Conservation (phyloP, 2,329 filamentous ascomycete species). For the Elsinoe perseae region DNA sequence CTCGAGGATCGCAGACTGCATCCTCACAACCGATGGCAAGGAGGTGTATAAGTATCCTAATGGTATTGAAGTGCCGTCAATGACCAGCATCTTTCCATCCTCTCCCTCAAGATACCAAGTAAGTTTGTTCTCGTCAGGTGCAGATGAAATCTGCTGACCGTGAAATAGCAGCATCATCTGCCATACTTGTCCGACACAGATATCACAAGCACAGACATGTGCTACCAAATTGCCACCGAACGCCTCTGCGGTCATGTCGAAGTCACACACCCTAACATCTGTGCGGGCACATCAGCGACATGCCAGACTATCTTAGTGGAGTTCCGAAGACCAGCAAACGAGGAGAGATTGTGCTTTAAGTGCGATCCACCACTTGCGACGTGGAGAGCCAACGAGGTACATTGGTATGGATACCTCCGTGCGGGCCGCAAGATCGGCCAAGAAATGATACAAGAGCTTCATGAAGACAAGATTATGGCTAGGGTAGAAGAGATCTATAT, state of each 20-base stretch:
- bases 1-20: too few species aligned
- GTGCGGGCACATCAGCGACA: background rate
- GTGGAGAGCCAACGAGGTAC: background rate
- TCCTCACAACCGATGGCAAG: too few species aligned
- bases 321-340: background rate
- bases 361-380: background rate
- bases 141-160: background rate
- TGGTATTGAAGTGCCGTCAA: too few species aligned
- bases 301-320: background rate
- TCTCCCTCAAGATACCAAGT: too few species aligned
- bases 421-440: background rate
- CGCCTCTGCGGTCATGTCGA: background rate
- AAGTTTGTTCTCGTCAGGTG: too few species aligned
- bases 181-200: background rate
- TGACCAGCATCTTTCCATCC: too few species aligned
- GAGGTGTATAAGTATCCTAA: too few species aligned
- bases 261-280: background rate
- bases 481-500: background rate
- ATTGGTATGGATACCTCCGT: background rate
- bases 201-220: background rate
- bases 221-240: background rate
- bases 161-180: background rate
- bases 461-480: background rate
- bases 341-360: conserved; percentile 1
- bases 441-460: background rate